Conservation (phyloP, 2,329 filamentous ascomycete genomes). For the Rutstroemia sydowiana region DNA sequence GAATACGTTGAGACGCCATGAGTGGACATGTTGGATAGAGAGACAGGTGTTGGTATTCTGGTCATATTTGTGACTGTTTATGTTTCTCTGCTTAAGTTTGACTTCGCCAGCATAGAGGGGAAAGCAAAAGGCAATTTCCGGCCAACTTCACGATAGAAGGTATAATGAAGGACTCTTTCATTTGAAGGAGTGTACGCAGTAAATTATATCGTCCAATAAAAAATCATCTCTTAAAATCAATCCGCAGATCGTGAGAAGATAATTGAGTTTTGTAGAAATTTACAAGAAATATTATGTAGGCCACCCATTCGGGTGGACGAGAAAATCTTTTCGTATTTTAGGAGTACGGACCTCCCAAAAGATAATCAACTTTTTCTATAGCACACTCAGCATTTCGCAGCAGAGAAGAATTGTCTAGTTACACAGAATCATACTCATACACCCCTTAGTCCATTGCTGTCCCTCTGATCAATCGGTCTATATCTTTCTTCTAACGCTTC, state of each 20-base stretch:
- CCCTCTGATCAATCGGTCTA: conserved; percentile 35
- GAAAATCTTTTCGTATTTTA: conserved; percentile 4
- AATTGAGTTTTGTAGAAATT: too few species aligned
- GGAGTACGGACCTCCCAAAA: background rate
- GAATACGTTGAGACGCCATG: background rate
- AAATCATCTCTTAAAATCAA: too few species aligned
- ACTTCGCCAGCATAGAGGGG: too few species aligned
- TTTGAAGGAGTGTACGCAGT: background rate
- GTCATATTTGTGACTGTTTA: too few species aligned
- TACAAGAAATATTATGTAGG: background rate
- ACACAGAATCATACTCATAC: conserved; percentile 21
- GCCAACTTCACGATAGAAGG: too few species aligned
- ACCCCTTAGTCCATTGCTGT: conserved; percentile 31
- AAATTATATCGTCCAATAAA: too few species aligned
- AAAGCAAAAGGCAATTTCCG: too few species aligned
- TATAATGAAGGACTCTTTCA: too few species aligned
- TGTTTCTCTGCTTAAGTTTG: too few species aligned
- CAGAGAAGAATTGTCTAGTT: conserved; percentile 11
- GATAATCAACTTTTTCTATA: conserved; percentile 9
- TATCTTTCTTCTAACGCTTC: conserved; percentile 50
- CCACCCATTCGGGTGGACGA: conserved; percentile 6
- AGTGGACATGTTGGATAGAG: too few species aligned
- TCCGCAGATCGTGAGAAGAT: too few species aligned
- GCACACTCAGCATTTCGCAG: conserved; percentile 8
- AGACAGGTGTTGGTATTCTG: background rate